Conservation (phyloP, 495 filamentous ascomycete genomes). For the Letharia lupina region DNA sequence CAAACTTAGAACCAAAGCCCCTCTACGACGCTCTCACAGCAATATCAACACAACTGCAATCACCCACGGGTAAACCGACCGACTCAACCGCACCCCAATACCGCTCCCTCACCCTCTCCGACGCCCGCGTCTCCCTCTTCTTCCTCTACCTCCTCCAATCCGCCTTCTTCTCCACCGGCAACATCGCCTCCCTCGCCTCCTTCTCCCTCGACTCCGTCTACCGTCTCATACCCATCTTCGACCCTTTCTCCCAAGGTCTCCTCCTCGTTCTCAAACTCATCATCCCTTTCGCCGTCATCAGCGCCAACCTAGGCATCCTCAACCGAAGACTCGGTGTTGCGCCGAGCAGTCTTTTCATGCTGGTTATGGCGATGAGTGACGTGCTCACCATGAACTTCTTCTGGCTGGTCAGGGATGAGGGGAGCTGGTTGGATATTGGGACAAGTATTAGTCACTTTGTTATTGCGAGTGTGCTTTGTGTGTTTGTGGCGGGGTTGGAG, state of each 20-base stretch:
- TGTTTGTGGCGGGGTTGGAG: slow-evolving; percentile 87
- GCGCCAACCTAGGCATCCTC: slow-evolving; percentile 88
- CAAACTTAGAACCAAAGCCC: slow-evolving; percentile 24
- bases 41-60: slow-evolving; percentile 23
- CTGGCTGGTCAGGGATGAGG: slow-evolving; percentile 91
- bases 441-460: slow-evolving; percentile 90
- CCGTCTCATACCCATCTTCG: slow-evolving; percentile 89
- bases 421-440: slow-evolving; percentile 95
- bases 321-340: slow-evolving; percentile 76
- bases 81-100: slow-evolving; percentile 39
- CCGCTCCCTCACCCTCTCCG: slow-evolving; percentile 67
- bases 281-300: slow-evolving; percentile 90
- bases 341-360: slow-evolving; percentile 80
- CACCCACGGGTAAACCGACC: slow-evolving; percentile 22
- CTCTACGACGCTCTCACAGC: slow-evolving; percentile 25
- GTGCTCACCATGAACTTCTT: slow-evolving; percentile 96
- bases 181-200: slow-evolving; percentile 88
- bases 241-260: slow-evolving; percentile 85
- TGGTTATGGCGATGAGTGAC: slow-evolving; percentile 87
- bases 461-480: slow-evolving; percentile 80
- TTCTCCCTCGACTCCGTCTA: slow-evolving; percentile 89
- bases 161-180: slow-evolving; percentile 95
- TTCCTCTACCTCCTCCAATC: slow-evolving; percentile 92
- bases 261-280: slow-evolving; percentile 83
- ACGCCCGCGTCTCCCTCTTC: slow-evolving; percentile 82